Conservation (phyloP, 805 yeast genomes). For the Suhomyces kilbournensis region DNA sequence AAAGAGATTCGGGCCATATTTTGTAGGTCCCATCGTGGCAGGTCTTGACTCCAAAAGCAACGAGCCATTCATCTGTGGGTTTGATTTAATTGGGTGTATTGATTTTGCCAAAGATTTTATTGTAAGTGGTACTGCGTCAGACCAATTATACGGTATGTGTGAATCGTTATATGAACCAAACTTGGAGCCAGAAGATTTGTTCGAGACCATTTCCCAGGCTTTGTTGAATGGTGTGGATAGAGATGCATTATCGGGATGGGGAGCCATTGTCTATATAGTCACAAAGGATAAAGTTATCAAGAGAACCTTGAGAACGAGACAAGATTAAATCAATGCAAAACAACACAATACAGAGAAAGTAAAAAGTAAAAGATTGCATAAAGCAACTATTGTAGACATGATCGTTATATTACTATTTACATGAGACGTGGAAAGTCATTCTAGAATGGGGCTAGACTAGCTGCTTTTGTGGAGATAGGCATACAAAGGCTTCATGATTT, state of each 20-base stretch:
- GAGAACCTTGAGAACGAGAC: conserved; percentile 88
- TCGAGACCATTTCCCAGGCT: conserved; percentile 94
- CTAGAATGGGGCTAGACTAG: too few species aligned
- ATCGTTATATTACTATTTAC: not conserved
- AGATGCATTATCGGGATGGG: conserved; percentile 98
- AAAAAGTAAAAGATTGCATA: not conserved
- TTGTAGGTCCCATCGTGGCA: conserved; percentile 94
- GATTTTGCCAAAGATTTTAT: conserved; percentile 93
- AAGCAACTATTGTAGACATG: not conserved
- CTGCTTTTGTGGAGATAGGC: too few species aligned
- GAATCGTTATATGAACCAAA: conserved; percentile 93
- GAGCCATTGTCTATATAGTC: conserved; percentile 89
- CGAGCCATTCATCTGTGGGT: conserved; percentile 90
- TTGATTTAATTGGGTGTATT: conserved; percentile 94
- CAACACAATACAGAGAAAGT: not conserved
- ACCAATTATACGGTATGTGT: conserved; percentile 97
- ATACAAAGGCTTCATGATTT: too few species aligned
- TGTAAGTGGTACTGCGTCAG: conserved; percentile 95
- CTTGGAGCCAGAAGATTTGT: conserved; percentile 90
- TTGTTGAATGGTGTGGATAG: conserved; percentile 92
- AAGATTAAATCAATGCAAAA: conserved; percentile 54
- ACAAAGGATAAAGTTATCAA: conserved; percentile 89
- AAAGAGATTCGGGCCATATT: conserved; percentile 92
- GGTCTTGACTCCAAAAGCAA: conserved; percentile 82
- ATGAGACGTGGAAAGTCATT: not conserved